Evolutionary conservation across 495 filamentous ascomycete genomes (phyloP).

Genomic region (Mytilinidion resinicola): DNA sequence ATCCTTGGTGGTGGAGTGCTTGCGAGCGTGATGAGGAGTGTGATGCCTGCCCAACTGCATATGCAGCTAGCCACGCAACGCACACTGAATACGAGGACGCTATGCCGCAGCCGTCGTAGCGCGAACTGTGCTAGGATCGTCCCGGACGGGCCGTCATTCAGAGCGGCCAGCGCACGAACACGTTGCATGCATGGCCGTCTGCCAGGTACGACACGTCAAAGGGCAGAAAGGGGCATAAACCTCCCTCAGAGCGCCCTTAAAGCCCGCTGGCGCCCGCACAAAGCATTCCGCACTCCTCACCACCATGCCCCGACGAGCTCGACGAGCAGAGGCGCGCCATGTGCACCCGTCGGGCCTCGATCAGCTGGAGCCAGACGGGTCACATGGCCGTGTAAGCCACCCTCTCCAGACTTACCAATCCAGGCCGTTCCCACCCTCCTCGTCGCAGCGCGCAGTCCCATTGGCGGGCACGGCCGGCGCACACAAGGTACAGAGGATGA

Average conservation of each 20-base stretch:
- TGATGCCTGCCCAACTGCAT: neutral
- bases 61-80: neutral
- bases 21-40: no score
- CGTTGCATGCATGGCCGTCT: slow-evolving; percentile 19
- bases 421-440: slow-evolving; percentile 24
- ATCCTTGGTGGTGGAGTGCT: no score
- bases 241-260: neutral
- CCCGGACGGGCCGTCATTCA: slow-evolving; percentile 24
- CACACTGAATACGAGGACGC: neutral
- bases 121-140: slow-evolving; percentile 24
- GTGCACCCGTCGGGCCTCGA: slow-evolving; percentile 18
- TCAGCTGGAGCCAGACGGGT: slow-evolving; percentile 21
- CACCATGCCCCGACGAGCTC: neutral
- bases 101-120: neutral
- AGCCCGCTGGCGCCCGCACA: neutral
- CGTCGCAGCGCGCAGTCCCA: slow-evolving; percentile 1
- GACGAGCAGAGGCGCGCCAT: slow-evolving; percentile 5
- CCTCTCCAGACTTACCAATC: slow-evolving; percentile 21
- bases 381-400: slow-evolving; percentile 29
- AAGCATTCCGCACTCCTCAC: neutral
- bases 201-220: slow-evolving; percentile 16
- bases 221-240: slow-evolving; percentile 10
- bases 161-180: slow-evolving; percentile 13
- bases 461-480: slow-evolving; percentile 14
- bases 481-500: slow-evolving; percentile 24